Evolutionary conservation across 495 filamentous ascomycete species (phyloP), one percentile per base, ranked within the genome.

Genomic region (Penicillium taxi): DNA sequence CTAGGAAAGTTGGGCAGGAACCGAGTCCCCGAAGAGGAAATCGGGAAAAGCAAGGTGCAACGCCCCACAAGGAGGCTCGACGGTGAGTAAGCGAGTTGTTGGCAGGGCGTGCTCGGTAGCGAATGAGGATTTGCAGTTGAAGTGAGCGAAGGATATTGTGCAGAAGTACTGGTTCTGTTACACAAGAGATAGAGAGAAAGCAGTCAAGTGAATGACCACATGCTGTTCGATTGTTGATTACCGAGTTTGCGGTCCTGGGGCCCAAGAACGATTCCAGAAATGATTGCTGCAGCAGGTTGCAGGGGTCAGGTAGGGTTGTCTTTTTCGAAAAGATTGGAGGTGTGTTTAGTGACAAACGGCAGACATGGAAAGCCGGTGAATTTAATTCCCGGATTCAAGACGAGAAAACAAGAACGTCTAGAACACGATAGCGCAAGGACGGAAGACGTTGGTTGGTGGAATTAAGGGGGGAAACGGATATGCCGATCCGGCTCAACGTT

Each of bases 121-220:
- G 41, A 52, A 52, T 46, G 37, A 36, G 39, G 14, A 37, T 32
- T 25, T 42, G 28, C 27, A 26, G 50, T 26, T 26, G 41, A 18
- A 26, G 21, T 23, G 19, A 47, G 39, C 9, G 32, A 35, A n/a
- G 17, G 27, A 48, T 48, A 59, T 61, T 47, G 52, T 44, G 57
- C 58, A 62, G 46, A 55, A 52, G 45, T 25, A 39, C 56, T 35
- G 35, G 27, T 47, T 35, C 19, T 29, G 53, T 67, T 64, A 67
- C 61, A 61, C 59, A 47, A 42, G 47, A 36, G 43, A 60, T 26
- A 39, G 35, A 36, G 43, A 60, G 26, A 39, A 33, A 49, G 42
- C 48, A 45, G 50, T 30, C 41, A 50, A 47, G 50, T 59, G 53
- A 67, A 66, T 67, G 42, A 50, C 56, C 64, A 67, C 64, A 67